A percentile compares a stretch with the other conserved stretches of the same genome.
These are phyloP conservation scores for Alternaria atra DNA, from an alignment of 2,329 filamentous ascomycete genomes.

Conservation along the genomic window DNA sequence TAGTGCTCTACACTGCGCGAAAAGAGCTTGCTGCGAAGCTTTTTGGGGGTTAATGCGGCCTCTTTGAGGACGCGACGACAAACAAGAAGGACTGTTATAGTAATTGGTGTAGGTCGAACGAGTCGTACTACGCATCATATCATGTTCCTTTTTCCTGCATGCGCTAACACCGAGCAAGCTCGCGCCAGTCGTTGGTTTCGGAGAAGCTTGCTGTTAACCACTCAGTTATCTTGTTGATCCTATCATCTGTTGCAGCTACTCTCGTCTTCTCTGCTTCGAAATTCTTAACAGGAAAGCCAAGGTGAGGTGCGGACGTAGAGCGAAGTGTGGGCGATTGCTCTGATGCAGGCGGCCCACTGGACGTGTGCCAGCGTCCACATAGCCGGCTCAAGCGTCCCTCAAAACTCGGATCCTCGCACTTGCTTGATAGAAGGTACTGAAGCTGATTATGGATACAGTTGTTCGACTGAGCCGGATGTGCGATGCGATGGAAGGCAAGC, in stretches of 20 bases:
- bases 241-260: neutral
- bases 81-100: neutral
- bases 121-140: too few relatives aligned
- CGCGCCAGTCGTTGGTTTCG: too few relatives aligned
- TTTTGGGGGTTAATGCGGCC: neutral
- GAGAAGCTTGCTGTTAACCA: too few relatives aligned
- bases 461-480: neutral
- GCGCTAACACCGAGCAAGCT: too few relatives aligned
- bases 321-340: neutral
- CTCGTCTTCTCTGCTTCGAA: neutral
- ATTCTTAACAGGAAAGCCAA: neutral
- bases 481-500: neutral
- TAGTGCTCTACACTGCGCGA: neutral
- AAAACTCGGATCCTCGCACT: neutral
- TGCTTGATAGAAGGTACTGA: neutral
- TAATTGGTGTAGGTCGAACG: neutral
- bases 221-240: too few relatives aligned
- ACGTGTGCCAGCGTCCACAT: neutral
- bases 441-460: neutral
- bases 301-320: neutral
- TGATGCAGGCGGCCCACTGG: neutral
- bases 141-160: too few relatives aligned
- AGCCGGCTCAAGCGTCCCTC: neutral
- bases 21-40: neutral
- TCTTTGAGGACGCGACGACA: neutral